Evolutionary conservation across 2,329 filamentous ascomycete species (phyloP), one percentile per base, ranked within the genome.

Genomic region (Didymosphaeria variabile): DNA sequence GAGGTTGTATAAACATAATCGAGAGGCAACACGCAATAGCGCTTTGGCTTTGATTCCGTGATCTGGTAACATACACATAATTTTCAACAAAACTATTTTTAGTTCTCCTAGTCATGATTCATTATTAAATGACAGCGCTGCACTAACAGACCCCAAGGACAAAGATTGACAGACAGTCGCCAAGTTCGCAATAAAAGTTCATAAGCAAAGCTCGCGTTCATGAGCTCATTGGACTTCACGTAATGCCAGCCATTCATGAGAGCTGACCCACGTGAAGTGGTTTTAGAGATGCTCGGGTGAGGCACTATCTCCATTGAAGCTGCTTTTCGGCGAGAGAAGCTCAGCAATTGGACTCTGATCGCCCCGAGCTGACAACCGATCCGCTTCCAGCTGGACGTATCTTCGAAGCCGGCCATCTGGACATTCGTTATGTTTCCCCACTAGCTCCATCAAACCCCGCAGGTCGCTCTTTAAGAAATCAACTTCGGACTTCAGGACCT

Each of bases 381-480:
- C 67, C 10, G 73, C 74, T 32, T 71, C 65, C 5, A 67, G 58
- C 51, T 77, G 72, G 3, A 77, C 34, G 46, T 75, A 77, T 17
- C 40, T 46, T 9, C 45, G 44, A 17, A 77, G 62, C 17, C 73
- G 62, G 6, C 47, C 53, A 49, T 76, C 74, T 1, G 70, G 60
- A 38, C 74, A 76, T 5, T 65, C 34, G 4, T 56, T 60, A 40
- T 77, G 74, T 12, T 67, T 58, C 8, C 65, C 66, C 4, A 73
- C 70, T 3, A 71, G 31, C 6, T 66, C 65, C 65, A 74, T 73
- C 40, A 76, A 49, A 0, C 68, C 63, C 23, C 62, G 60, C 51
- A 74, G 58, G 15, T 68, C 68, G 38, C 40, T 54, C 57, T 65
- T 67, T 10, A 78, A 62, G n/a, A 69, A 26, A 13, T 69, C 66